Base-by-base conservation (phyloP, 108 stramenopile species). In the Mediolabrus comicus region DNA sequence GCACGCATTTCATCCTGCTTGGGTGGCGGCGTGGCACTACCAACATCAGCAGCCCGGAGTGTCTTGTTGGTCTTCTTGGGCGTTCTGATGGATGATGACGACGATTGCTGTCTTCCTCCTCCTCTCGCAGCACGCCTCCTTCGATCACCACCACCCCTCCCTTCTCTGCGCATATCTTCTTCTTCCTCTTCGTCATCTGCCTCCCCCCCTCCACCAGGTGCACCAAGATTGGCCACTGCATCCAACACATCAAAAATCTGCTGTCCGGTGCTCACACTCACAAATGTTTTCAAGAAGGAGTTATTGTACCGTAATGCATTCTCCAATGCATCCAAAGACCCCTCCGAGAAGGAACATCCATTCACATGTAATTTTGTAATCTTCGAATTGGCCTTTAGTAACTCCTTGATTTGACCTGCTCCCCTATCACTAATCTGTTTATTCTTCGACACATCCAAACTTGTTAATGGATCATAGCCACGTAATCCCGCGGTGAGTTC, bases 221-320 rank as follows among this genome's bases (percentile, higher is more conserved):
- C 17, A 1, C 41, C 41, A 19, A 43, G 41, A 43, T 43, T 43
- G 16, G 41, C 41, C 4, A 43, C 17, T 17, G 41, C 41, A 43
- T 43, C 41, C 41, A 43, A n/a, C 19, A 43, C 41, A 43, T 43
- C 41, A 43, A 43, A 43, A 0, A 43, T 43, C 41, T 43, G 41
- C 41, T 17, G 41, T 5, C 41, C 41, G 17, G 41, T 43, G 13
- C 41, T 43, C 17, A 43, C 41, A 66, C 53, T 54, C 12, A 53
- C 52, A 26, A 66, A 66, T 26, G 25, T 66, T 38, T 66, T 66
- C 11, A 66, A 53, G 11, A 55, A 35, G 5, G 65, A 66, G 6
- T 66, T 66, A 22, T 66, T 66, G 51, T 66, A 66, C 36, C 65
- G 31, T 5, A 66, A 53, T 27, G 46, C 34, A 26, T 26, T 32